Conservation (phyloP, 768 basidiomycete genomes). For the Crassisporium funariophilum region DNA sequence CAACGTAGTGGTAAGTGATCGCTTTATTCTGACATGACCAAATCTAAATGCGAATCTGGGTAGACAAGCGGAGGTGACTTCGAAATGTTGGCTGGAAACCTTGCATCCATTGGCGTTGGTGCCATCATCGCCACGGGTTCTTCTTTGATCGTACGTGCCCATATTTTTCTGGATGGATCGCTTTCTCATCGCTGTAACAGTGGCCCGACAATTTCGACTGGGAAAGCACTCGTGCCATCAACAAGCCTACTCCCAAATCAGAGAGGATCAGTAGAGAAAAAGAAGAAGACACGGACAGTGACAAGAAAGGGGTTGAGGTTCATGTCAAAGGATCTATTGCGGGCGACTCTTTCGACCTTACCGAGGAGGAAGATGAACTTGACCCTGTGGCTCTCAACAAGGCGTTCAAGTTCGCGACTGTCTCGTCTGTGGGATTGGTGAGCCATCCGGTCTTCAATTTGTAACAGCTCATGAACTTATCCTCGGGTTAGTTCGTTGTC, state of each 20-base stretch:
- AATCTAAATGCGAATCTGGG: too few relatives aligned
- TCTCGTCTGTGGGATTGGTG: constrained; percentile 70
- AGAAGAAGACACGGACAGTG: constrained; percentile 38
- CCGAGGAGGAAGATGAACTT: constrained; percentile 55
- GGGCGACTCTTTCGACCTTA: constrained; percentile 36
- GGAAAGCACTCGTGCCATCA: constrained; percentile 76
- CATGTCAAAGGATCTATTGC: constrained; percentile 30
- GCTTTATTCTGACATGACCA: too few relatives aligned
- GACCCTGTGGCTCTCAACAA: constrained; percentile 66
- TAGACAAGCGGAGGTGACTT: too few relatives aligned
- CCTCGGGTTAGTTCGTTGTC: constrained; percentile 48
- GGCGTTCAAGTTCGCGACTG: constrained; percentile 82
- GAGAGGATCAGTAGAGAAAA: constrained; percentile 27
- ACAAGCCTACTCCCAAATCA: constrained; percentile 34
- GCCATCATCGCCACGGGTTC: constrained; percentile 69
- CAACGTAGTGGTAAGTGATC: constrained; percentile 50
- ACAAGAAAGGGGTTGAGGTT: constrained; percentile 36
- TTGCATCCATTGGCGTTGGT: constrained; percentile 82
- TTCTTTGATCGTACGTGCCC: constrained; percentile 60
- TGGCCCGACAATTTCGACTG: constrained; percentile 87
- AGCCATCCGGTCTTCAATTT: constrained; percentile 21
- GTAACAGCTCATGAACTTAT: constrained; percentile 2
- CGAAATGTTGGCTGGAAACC: constrained; percentile 86
- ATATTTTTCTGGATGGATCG: background rate
- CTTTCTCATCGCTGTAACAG: constrained; percentile 32